Base-by-base conservation (phyloP, 2,329 filamentous ascomycete genomes). In the Penicillium sp. region DNA sequence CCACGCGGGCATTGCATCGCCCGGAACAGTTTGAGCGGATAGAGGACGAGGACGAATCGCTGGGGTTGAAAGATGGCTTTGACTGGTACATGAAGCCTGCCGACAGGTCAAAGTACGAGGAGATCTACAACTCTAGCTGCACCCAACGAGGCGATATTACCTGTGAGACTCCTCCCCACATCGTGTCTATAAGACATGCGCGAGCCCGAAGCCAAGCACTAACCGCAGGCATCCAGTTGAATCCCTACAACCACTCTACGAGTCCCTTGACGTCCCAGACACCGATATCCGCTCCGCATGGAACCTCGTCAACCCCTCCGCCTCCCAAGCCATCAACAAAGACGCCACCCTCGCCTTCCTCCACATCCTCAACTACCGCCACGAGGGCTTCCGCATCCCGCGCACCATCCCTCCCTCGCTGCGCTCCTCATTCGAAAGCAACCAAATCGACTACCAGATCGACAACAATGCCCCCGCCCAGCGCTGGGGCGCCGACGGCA, bases 41-140 rank as follows among this genome's bases (percentile, higher is more conserved):
- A 60, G 90, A 92, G 56, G 90, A 83, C 49, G 84, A 96, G 61
- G 86, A 89, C 65, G 93, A 96, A 68, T 87, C 88, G 4, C 86
- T 88, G 1, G 92, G 92, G 0, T 82, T 99, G 63, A 96, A 96
- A 75, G 92, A 97, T 77, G 94, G 94, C 12, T 99, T 99, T 76
- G 95, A 99, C 76, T 99, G 95, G 95, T 99, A 99, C 81, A 99
- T 99, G 92, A 92, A 88, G 61, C 95, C 95, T 0, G 78, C 82
- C 34, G 93, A 99, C 79, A 96, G 96, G 79, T 75, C 86, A 65
- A 98, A 97, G 78, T 99, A 99, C 80, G 92, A 97, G 78, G 91
- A 94, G 69, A 99, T 99, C 78, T 99, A 98, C 79, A 90, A 90
- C 65, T 92, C 96, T 70, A 96, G 92, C 79, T 87, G 92, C 62